Conservation (phyloP, 2,329 filamentous ascomycete genomes). For the Penicillium decumbens region DNA sequence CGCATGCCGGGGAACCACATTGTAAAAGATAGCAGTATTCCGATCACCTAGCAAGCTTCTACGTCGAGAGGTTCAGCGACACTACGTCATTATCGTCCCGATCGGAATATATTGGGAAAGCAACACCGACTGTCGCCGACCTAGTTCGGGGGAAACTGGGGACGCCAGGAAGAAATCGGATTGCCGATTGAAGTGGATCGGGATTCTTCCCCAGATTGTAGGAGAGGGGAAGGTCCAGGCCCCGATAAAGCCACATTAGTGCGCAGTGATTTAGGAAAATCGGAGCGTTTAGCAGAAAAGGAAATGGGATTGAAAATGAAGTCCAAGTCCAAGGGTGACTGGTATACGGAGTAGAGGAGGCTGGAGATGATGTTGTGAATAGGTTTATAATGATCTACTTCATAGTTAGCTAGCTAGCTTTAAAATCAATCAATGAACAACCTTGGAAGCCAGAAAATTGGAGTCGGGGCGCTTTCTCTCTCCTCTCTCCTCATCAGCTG, state of each 20-base stretch:
- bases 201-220: conserved; percentile 10
- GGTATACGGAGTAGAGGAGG: not conserved
- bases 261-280: not conserved
- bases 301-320: not conserved
- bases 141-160: not conserved
- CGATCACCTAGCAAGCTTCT: not conserved
- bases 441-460: not conserved
- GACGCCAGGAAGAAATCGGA: conserved; percentile 4
- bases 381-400: not conserved
- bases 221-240: not conserved
- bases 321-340: too few species aligned
- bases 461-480: not conserved
- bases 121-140: conserved; percentile 1
- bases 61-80: not conserved
- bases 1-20: not conserved
- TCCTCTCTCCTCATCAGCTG: conserved; percentile 14
- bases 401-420: not conserved
- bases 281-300: not conserved
- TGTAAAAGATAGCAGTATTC: not conserved
- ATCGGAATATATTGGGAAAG: not conserved
- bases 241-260: not conserved
- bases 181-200: not conserved
- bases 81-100: not conserved
- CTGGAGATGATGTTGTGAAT: not conserved
- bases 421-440: not conserved